Evolutionary conservation across 805 yeast species (phyloP), one percentile per base, ranked within the genome.

Genomic region (Wickerhamomyces queroliae): DNA sequence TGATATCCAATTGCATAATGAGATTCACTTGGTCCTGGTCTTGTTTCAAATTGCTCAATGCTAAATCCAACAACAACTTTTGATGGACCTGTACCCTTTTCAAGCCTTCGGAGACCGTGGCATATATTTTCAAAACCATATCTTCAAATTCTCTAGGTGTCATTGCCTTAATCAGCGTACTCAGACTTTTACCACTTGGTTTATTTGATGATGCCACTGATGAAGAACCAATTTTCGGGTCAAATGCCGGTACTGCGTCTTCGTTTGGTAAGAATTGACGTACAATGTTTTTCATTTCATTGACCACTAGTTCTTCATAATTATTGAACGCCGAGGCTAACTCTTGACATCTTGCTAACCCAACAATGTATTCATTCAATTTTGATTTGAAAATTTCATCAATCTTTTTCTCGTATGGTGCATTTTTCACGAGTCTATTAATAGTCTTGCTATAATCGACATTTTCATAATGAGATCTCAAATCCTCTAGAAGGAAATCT

Each of bases 81-180:
- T 89, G 95, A 42, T 89, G 96, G 8, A 76, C 64, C 1, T 86
- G 77, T 23, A 90, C 64, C 42, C 95, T 71, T 45, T 91, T 67
- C 20, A 89, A 64, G 16, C 87, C 79, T 52, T 84, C 95, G 0
- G 88, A 76, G 3, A 83, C 66, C 17, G 76, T 71, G 0, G 85
- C 62, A 48, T 75, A 86, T 4, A 80, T 80, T 22, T 64, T 66
- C 2, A 70, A 58, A 32, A 87, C 57, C 86, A 89, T 82, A 2
- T 62, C 66, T 50, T 84, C 87, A 54, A 89, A 89, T 42, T 87
- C 96, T 12, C 63, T 60, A 0, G 93, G 83, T 0, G 88, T 69
- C 70, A 88, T 70, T 2, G 75, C 72, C 46, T 80, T 77, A 36
- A 93, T 73, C 36, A 67, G 43, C 4, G 64, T 5, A 61, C 63